Evolutionary conservation across 345 rosid species (phyloP), one percentile per base, ranked within the genome.

Genomic region (Moringa oleifera): DNA sequence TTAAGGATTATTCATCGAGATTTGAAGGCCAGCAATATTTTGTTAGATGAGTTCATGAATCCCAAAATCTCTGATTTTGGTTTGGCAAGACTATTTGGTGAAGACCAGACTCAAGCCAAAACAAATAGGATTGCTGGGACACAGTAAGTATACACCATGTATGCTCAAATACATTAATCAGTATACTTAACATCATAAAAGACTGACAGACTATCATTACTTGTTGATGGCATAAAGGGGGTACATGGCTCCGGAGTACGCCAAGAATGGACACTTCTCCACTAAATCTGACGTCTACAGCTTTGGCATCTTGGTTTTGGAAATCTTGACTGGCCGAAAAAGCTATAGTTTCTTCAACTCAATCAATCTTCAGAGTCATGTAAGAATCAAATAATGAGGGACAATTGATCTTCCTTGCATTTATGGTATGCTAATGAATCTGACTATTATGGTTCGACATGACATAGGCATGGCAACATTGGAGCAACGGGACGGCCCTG

Each of bases 211-310:
- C 37, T 33, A 11, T 33, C 6, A 33, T 33, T 33, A n/a, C n/a
- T 4, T 41, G 47, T 41, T 41, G 47, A 41, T 41, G 47, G 47
- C 47, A 20, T 52, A 67, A 51, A 82, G 84, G 22, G 84, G 89
- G 0, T 81, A 79, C 57, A 84, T 81, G 82, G 84, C 82, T 59
- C 84, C 79, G 1, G 85, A 81, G 67, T 82, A 79, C 36, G 53
- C 57, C 13, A 73, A n/a, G 54, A 65, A 56, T 0, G 80, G 76
- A 22, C 56, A 50, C n/a, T 59, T 84, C 60, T 84, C 86, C 41
- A 70, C 57, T 18, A 84, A 75, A 50, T 79, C 75, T 11, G 77
- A 81, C 45, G 77, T 79, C 23, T 81, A 73, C 59, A 77, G 84
- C 78, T 81, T 75, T 0, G 80, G 86, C 1, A 68, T 81, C 18